phyloP scores from a whole-genome alignment of 148 eudicot species.

The Persicaria tinctoria region DNA sequence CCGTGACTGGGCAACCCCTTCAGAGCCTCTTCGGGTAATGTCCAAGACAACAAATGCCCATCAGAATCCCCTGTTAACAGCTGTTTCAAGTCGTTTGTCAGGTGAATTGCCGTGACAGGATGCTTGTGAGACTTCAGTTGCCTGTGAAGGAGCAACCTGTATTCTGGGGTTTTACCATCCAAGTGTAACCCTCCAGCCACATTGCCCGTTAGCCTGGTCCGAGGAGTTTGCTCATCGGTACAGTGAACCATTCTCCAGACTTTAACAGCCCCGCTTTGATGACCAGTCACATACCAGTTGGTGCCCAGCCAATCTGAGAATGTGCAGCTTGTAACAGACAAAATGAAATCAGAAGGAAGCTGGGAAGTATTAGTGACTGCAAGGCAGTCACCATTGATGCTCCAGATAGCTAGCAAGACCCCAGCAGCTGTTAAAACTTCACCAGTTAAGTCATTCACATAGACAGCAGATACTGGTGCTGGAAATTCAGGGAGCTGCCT shows the following conservation, averaged over 20 bases:
- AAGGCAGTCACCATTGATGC: constrained; percentile 85
- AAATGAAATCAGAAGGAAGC: constrained; percentile 78
- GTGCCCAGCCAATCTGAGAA: constrained; percentile 85
- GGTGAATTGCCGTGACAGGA: constrained; percentile 78
- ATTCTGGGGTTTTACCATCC: constrained; percentile 52
- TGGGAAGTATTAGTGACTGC: constrained; percentile 86
- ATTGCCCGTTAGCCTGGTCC: constrained; percentile 28
- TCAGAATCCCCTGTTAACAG: constrained; percentile 77
- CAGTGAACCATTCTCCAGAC: constrained; percentile 86
- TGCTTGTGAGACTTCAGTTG: constrained; percentile 78
- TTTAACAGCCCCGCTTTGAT: constrained; percentile 89
- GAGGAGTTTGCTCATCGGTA: constrained; percentile 32
- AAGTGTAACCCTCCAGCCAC: constrained; percentile 39
- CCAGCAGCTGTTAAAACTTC: constrained; percentile 90
- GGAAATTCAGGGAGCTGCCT: constrained; percentile 94
- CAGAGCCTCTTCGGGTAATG: constrained; percentile 71
- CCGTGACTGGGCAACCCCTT: constrained; percentile 48
- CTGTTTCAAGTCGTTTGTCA: constrained; percentile 77
- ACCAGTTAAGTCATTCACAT: constrained; percentile 76
- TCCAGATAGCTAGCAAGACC: constrained; percentile 79
- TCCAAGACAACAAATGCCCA: constrained; percentile 92
- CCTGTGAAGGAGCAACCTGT: constrained; percentile 65
- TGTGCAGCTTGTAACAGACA: constrained; percentile 63
- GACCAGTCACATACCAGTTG: constrained; percentile 89
- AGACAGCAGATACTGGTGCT: constrained; percentile 75